Conservation (phyloP, 352 stramenopile genomes). For the Aphanomyces cochlioides region DNA sequence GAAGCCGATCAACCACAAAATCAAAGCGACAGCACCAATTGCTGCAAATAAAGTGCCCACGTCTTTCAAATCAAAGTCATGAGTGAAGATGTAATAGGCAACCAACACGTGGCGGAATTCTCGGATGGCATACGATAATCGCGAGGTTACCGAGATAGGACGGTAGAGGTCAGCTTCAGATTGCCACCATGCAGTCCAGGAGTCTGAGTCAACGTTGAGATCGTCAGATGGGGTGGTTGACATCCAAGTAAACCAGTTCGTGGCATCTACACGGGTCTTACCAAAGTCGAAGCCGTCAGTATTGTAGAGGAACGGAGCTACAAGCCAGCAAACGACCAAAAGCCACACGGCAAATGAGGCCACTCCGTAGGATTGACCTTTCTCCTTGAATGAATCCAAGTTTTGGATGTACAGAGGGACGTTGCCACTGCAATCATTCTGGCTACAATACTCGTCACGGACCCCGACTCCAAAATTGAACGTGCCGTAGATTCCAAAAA, state of each 20-base stretch:
- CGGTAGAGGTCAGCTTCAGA: conserved; percentile 71
- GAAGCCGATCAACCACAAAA: conserved; percentile 60
- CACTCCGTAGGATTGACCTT: conserved; percentile 82
- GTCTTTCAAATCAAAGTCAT: conserved; percentile 63
- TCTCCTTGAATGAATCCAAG: conserved; percentile 71
- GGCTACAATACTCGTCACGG: conserved; percentile 53
- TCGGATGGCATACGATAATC: conserved; percentile 65
- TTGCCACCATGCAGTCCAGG: conserved; percentile 74
- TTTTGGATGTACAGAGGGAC: conserved; percentile 62
- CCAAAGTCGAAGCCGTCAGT: conserved; percentile 82
- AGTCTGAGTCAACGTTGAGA: conserved; percentile 43
- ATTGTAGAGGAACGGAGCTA: conserved; percentile 84
- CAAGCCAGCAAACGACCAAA: conserved; percentile 71
- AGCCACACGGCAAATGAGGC: conserved; percentile 86
- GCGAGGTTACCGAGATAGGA: conserved; percentile 55
- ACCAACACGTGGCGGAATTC: conserved; percentile 72
- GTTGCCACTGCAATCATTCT: conserved; percentile 51
- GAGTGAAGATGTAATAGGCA: conserved; percentile 82
- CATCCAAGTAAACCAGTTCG: conserved; percentile 78
- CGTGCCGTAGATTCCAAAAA: conserved; percentile 73
- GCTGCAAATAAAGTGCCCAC: conserved; percentile 56
- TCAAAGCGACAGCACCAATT: conserved; percentile 51
- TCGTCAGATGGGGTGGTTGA: conserved; percentile 53
- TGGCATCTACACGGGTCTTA: conserved; percentile 81
- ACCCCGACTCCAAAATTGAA: conserved; percentile 66